Evolutionary conservation across 768 basidiomycete genomes (phyloP).

Genomic region (Tylopilus cervinicoccineus): DNA sequence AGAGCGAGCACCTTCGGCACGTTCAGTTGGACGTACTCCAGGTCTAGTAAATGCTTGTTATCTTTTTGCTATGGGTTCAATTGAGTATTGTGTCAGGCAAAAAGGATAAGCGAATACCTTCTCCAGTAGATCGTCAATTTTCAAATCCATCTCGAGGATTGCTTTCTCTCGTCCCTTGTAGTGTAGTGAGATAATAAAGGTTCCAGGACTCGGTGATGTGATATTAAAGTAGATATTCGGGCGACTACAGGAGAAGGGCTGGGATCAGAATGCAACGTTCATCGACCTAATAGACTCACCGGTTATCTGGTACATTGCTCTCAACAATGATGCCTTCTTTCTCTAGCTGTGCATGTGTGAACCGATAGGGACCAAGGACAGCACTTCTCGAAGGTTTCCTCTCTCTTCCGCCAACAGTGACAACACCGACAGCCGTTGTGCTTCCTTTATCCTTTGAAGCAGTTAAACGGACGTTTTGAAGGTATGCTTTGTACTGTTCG

Average conservation of each 20-base stretch:
- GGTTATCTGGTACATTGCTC: slow-evolving; percentile 97
- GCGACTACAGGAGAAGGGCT: slow-evolving; percentile 50
- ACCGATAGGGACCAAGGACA: slow-evolving; percentile 92
- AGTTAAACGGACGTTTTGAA: slow-evolving; percentile 93
- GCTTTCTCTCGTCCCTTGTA: slow-evolving; percentile 99
- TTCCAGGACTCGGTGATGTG: slow-evolving; percentile 94
- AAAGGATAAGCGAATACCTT: slow-evolving; percentile 55
- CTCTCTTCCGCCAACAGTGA: slow-evolving; percentile 95
- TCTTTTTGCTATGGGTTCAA: slow-evolving; percentile 82
- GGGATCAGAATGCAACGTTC: neutral
- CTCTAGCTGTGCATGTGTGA: slow-evolving; percentile 96
- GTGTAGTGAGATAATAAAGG: slow-evolving; percentile 97
- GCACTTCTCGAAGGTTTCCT: slow-evolving; percentile 85
- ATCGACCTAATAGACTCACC: slow-evolving; percentile 45
- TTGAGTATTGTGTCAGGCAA: slow-evolving; percentile 14
- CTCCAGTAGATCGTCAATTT: slow-evolving; percentile 96
- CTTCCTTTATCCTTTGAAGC: slow-evolving; percentile 86
- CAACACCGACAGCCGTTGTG: slow-evolving; percentile 87
- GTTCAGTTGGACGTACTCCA: slow-evolving; percentile 97
- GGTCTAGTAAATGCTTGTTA: slow-evolving; percentile 91
- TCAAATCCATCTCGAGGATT: slow-evolving; percentile 98
- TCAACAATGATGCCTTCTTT: slow-evolving; percentile 99
- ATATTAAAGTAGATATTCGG: slow-evolving; percentile 99
- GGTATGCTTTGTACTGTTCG: slow-evolving; percentile 99
- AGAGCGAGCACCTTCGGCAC: slow-evolving; percentile 92